These are phyloP conservation scores for Oldenlandia corymbosa DNA, from an alignment of 257 asterid species.

Conservation along the genomic window DNA sequence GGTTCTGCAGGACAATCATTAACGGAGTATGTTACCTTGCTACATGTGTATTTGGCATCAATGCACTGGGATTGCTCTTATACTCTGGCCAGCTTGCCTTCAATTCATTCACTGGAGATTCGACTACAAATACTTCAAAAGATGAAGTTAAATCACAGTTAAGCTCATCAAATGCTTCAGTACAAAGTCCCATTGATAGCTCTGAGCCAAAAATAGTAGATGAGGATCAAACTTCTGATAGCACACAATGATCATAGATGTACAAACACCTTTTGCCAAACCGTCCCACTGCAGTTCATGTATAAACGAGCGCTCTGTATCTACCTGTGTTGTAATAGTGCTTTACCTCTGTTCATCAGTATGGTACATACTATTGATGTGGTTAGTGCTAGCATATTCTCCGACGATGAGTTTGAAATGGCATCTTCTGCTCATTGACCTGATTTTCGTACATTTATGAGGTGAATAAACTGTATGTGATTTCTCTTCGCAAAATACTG, in stretches of 20 bases:
- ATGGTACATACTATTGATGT: neutral
- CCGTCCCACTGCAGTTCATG: conserved; percentile 4
- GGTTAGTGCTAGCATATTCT: neutral
- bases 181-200: conserved; percentile 22
- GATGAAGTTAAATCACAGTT: conserved; percentile 22
- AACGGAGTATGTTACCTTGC: conserved; percentile 91
- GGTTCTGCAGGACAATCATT: conserved; percentile 62
- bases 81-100: conserved; percentile 83
- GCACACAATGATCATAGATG: conserved; percentile 23
- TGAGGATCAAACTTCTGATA: conserved; percentile 41
- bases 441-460: no score
- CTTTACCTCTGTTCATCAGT: neutral
- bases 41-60: conserved; percentile 76
- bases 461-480: no score
- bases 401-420: neutral
- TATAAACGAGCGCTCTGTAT: neutral
- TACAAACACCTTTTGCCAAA: neutral
- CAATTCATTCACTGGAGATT: conserved; percentile 52
- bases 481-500: no score
- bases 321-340: conserved; percentile 3
- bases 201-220: conserved; percentile 25
- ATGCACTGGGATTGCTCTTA: conserved; percentile 66
- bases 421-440: neutral
- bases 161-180: conserved; percentile 27
- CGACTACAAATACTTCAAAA: conserved; percentile 21